These are phyloP conservation scores for Jaminaea rosea DNA, from an alignment of 1,284 basidiomycete genomes.

Conservation along the genomic window DNA sequence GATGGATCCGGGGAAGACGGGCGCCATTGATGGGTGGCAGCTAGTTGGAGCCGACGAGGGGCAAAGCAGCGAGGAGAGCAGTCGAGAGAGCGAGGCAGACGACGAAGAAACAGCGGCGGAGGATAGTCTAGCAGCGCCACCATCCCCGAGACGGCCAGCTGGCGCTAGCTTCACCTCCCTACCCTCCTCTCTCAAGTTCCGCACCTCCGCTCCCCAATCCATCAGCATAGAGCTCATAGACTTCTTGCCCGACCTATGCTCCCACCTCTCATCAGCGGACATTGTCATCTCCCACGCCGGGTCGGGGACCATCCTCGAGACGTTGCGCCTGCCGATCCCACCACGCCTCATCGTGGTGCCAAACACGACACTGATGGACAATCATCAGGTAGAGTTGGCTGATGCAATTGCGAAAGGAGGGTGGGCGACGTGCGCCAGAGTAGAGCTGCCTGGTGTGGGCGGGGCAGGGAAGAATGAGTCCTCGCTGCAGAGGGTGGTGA, in stretches of 20 bases:
- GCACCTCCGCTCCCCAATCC: not conserved
- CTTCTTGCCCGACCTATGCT: not conserved
- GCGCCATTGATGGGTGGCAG: not conserved
- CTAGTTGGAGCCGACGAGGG: not conserved
- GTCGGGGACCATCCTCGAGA: slow-evolving; percentile 86
- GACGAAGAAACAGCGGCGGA: not conserved
- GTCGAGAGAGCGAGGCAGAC: not conserved
- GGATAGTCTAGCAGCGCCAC: not conserved
- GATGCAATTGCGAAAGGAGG: slow-evolving; percentile 52
- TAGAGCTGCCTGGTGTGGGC: not conserved
- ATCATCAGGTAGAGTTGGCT: slow-evolving; percentile 87
- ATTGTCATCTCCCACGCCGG: slow-evolving; percentile 49
- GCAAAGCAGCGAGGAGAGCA: not conserved
- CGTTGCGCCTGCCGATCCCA: slow-evolving; percentile 53
- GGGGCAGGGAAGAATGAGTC: not conserved
- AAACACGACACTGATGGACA: slow-evolving; percentile 77
- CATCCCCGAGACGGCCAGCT: not conserved
- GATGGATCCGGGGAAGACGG: not conserved
- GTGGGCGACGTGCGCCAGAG: not conserved
- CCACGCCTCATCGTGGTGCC: slow-evolving; percentile 78
- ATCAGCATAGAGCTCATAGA: not conserved
- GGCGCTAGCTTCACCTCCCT: not conserved
- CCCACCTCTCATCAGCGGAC: not conserved
- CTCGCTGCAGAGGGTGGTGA: not conserved
- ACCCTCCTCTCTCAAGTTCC: not conserved